Base-by-base conservation (phyloP, 2,329 filamentous ascomycete species). In the Gnomoniopsis sp. region DNA sequence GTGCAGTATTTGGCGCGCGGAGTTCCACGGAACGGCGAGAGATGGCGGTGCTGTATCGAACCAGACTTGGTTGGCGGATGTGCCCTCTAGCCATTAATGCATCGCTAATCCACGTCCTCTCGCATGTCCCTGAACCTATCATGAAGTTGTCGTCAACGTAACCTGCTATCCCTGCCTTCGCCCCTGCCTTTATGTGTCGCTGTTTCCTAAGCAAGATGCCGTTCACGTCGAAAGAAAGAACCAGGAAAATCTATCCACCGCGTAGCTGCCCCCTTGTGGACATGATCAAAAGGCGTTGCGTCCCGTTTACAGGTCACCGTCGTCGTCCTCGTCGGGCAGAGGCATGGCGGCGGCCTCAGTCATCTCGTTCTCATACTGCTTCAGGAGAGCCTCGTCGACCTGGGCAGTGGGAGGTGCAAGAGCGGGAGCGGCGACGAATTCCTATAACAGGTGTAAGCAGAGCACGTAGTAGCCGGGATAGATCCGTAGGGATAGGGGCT, bases 381-480 rank as follows among this genome's bases (percentile, higher is more conserved):
- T 82, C 71, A 97, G 84, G 65, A 96, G 88, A 57, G 81, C 84
- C 78, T 89, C 84, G 79, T 98, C 91, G 77, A 99, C 91, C 74
- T 88, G 80, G 69, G 93, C 91, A 75, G 95, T 93, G 63, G 95
- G 93, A 69, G 95, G 95, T 67, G 93, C 95, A 69, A 99, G 88
- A 69, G 95, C 95, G 65, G 91, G 90, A 64, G 91, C 93, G 70
- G 95, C 95, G 70, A 98, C 93, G 73, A 99, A 98, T 77, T 98
- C 93, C 91, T 96, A 57, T 23, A 2, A 55, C n/a, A 22, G 49
- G 55, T 57, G 67, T 75, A 67, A 75, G 70, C 47, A 43, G 36
- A 54, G 17, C 17, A 2, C 34, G 17, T n/a, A 17, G 12, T 2
- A 19, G 48, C 2, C 19, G 22, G 7, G 11, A 23, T 22, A 6